A percentile compares a stretch with the other conserved stretches of the same genome.
Conservation (phyloP, 139 green algal genomes). For the Spirogloea muscicola region DNA sequence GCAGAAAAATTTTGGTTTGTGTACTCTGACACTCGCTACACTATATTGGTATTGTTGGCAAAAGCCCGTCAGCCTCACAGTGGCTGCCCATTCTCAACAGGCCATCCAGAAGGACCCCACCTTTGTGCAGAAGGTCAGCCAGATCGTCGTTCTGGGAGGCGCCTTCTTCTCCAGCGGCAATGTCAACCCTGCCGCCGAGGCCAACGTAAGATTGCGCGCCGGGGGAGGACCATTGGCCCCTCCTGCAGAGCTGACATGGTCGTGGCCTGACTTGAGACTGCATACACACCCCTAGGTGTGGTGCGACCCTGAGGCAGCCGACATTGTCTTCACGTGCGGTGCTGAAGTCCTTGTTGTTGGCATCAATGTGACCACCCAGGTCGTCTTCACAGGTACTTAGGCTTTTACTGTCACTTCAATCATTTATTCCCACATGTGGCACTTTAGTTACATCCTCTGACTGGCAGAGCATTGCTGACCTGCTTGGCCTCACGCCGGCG, state of each 20-base stretch:
- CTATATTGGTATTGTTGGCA: constrained; percentile 62
- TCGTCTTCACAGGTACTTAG: constrained; percentile 35
- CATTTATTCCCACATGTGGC: no score
- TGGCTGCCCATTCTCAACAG: constrained; percentile 38
- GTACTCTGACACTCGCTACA: not conserved
- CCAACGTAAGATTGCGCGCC: constrained; percentile 47
- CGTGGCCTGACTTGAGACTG: no score
- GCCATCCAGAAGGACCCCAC: constrained; percentile 64
- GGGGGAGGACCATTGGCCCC: no score
- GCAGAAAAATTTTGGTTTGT: not conserved
- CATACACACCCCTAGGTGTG: no score
- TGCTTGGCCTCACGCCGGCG: no score
- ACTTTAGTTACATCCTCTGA: no score
- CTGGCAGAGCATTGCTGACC: no score
- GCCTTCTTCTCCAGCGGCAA: constrained; percentile 78
- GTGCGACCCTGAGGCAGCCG: constrained; percentile 51
- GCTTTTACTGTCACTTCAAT: no score
- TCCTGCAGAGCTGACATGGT: no score
- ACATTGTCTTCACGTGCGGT: constrained; percentile 46
- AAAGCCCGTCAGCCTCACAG: constrained; percentile 53
- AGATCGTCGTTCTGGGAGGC: constrained; percentile 65
- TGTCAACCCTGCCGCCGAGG: constrained; percentile 68
- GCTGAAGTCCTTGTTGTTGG: constrained; percentile 35
- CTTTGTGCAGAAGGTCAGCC: constrained; percentile 61
- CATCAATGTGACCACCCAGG: constrained; percentile 48